Evolutionary conservation across 139 green algal genomes (phyloP).

Genomic region (Dunaliella primolecta): DNA sequence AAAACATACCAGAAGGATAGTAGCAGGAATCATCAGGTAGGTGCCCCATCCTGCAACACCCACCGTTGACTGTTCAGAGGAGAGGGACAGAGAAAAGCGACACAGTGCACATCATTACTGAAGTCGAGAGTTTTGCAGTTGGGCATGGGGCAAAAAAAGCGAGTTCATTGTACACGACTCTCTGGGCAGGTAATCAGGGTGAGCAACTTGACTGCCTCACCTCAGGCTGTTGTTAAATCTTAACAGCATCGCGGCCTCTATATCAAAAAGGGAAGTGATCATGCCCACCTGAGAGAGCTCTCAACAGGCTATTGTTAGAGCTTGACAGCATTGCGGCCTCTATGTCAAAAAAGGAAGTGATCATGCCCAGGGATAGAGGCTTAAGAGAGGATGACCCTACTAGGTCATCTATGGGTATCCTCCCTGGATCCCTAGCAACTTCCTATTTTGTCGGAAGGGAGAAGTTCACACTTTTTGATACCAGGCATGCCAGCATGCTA

Average conservation of each 20-base stretch:
- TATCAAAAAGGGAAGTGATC: slow-evolving; percentile 43
- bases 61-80: slow-evolving; percentile 29
- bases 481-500: too few relatives aligned
- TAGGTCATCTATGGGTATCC: too few relatives aligned
- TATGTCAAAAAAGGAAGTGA: slow-evolving; percentile 43
- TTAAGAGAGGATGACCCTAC: too few relatives aligned
- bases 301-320: slow-evolving; percentile 13
- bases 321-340: slow-evolving; percentile 42
- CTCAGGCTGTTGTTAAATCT: slow-evolving; percentile 28
- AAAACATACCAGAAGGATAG: slow-evolving; percentile 21
- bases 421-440: too few relatives aligned
- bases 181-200: slow-evolving; percentile 7
- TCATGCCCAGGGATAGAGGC: too few relatives aligned
- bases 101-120: too few relatives aligned
- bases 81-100: not conserved
- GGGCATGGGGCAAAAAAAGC: slow-evolving; percentile 9
- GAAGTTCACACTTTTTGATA: too few relatives aligned
- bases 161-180: not conserved
- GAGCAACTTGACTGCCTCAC: not conserved
- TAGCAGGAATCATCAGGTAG: slow-evolving; percentile 25
- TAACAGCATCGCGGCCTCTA: slow-evolving; percentile 37
- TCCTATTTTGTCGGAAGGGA: too few relatives aligned
- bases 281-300: slow-evolving; percentile 48
- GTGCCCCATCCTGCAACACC: slow-evolving; percentile 50
- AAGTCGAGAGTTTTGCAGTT: too few relatives aligned